Percentiles rank a stretch among this genome's conserved stretches.
phyloP scores from a whole-genome alignment of 768 basidiomycete genomes.

The Rossbeevera mucosa region DNA sequence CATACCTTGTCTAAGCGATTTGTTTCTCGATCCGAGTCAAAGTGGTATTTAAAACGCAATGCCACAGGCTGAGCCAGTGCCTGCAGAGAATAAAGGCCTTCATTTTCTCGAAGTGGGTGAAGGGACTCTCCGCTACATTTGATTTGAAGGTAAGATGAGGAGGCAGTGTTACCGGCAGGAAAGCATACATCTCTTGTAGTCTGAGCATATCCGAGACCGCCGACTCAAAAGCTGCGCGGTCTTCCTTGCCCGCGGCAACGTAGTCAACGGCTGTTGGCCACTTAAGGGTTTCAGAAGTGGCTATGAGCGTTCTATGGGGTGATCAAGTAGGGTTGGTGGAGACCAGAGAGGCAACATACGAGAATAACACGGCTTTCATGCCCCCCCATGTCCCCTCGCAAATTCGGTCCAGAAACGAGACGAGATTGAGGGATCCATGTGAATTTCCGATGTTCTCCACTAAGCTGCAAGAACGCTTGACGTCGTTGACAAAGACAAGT shows the following conservation, averaged over 20 bases:
- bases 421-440: constrained; percentile 53
- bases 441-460: constrained; percentile 43
- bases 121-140: constrained; percentile 49
- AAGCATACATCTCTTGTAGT: constrained; percentile 73
- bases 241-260: constrained; percentile 40
- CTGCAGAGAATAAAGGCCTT: constrained; percentile 78
- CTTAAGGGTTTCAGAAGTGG: constrained; percentile 66
- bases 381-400: constrained; percentile 71
- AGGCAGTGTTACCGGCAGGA: not conserved
- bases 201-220: constrained; percentile 73
- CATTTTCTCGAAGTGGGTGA: constrained; percentile 28
- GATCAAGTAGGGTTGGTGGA: not conserved
- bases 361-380: constrained; percentile 60
- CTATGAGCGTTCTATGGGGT: constrained; percentile 50
- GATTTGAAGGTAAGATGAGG: not conserved
- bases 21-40: constrained; percentile 80
- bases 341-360: constrained; percentile 40
- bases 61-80: constrained; percentile 80
- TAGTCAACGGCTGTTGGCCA: constrained; percentile 85
- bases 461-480: constrained; percentile 40
- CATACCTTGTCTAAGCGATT: constrained; percentile 89
- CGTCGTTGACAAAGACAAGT: constrained; percentile 53
- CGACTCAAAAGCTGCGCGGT: constrained; percentile 63
- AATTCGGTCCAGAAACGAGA: constrained; percentile 57
- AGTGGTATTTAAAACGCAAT: constrained; percentile 91